Base-by-base conservation (phyloP, 2,329 filamentous ascomycete genomes). In the Hypoxylon sp. region DNA sequence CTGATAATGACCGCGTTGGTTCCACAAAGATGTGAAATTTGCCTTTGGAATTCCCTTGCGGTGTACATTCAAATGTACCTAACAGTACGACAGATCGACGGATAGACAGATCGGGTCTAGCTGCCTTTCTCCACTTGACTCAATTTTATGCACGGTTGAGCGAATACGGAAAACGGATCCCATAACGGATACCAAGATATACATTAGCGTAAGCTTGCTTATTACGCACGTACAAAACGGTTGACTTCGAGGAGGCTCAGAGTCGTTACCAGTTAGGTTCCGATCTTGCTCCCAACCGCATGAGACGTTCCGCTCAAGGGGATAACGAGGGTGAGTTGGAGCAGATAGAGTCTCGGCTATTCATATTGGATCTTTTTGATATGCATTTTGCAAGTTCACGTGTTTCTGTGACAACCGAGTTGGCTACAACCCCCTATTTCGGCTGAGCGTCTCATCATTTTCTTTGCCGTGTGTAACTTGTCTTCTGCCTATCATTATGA, bases 1-100 rank as follows among this genome's bases (percentile, higher is more conserved):
- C 20, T 55, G 56, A 66, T 33, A 56, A 61, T 51, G 50, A 36
- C 44, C 30, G 9, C 30, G 55, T 63, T 64, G 40, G 48, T 54
- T 64, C 48, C 52, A 51, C 42, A 8, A 57, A 57, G 28, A 7
- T 40, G 16, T n/a, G n/a, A n/a, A 40, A 40, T 16, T 20, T 30
- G 20, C 28, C 30, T 28, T 50, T 26, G 14, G 20, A 40, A 28
- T 48, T 33, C 24, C 32, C 45, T 57, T 40, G 33, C n/a, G 45
- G 40, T 42, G 26, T 56, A 32, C 30, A 6, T 26, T 3, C 24
- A 6, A 6, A 26, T 3, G 24, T 26, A 26, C 44, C n/a, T n/a
- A n/a, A n/a, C n/a, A n/a, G 42, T 22, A 22, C 32, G 30, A 6
- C 24, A 26, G 24, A 26, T 26, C 24, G 24, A 26, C 24, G 6